Percentiles rank a stretch among this genome's conserved stretches.
Conservation (phyloP, 1,139 yeast genomes). For the Yamadazyma dushanensis region DNA sequence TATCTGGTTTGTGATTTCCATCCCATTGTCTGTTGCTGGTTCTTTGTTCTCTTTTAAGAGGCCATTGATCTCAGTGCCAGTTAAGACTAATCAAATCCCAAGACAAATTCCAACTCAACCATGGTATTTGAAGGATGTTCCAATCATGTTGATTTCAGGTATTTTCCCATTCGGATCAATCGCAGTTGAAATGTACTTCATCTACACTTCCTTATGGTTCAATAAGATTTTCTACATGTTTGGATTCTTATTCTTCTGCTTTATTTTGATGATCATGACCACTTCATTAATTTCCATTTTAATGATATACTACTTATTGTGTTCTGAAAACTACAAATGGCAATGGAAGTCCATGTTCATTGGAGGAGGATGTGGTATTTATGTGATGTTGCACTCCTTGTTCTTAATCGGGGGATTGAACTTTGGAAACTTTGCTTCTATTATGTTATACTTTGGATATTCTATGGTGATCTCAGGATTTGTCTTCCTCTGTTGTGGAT, state of each 20-base stretch:
- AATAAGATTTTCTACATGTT: slow-evolving; percentile 95
- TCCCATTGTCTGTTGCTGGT: slow-evolving; percentile 82
- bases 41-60: slow-evolving; percentile 74
- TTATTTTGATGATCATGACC: slow-evolving; percentile 76
- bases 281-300: slow-evolving; percentile 79
- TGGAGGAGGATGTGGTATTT: slow-evolving; percentile 87
- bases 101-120: slow-evolving; percentile 94
- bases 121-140: slow-evolving; percentile 69
- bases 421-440: slow-evolving; percentile 73
- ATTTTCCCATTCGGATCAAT: slow-evolving; percentile 94
- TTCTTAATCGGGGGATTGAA: slow-evolving; percentile 64
- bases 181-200: slow-evolving; percentile 91
- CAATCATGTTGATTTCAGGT: slow-evolving; percentile 77
- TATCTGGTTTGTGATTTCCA: slow-evolving; percentile 83
- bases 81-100: slow-evolving; percentile 89
- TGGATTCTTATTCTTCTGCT: slow-evolving; percentile 91
- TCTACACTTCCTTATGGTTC: slow-evolving; percentile 88
- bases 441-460: slow-evolving; percentile 84
- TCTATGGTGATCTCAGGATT: slow-evolving; percentile 68
- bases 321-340: slow-evolving; percentile 94
- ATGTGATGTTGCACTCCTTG: slow-evolving; percentile 82
- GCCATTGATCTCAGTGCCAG: slow-evolving; percentile 64
- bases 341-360: slow-evolving; percentile 91
- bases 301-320: slow-evolving; percentile 79
- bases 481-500: slow-evolving; percentile 81